A percentile compares a stretch with the other conserved stretches of the same genome.
Conservation (phyloP, 2,329 filamentous ascomycete species). For the Colletotrichum tropicale region DNA sequence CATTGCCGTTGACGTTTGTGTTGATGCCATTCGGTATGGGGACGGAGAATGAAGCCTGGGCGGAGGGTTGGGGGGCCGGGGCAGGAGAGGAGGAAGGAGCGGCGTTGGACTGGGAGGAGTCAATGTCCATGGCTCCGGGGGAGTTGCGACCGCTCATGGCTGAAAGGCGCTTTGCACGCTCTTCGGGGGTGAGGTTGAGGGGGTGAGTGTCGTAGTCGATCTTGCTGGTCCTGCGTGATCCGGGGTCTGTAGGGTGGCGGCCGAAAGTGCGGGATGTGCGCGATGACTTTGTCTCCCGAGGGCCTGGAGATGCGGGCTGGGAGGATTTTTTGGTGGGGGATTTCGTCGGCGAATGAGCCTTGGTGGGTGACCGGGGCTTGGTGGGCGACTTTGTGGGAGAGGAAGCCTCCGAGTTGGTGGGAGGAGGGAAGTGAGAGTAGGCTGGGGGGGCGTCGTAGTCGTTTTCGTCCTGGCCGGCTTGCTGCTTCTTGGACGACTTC, state of each 20-base stretch:
- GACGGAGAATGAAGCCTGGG: slow-evolving; percentile 52
- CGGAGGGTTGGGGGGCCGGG: slow-evolving; percentile 41
- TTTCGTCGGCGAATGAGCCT: slow-evolving; percentile 24
- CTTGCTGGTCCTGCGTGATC: slow-evolving; percentile 54
- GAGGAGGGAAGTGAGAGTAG: slow-evolving; percentile 24
- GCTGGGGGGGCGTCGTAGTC: slow-evolving; percentile 29
- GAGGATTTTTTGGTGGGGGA: slow-evolving; percentile 39
- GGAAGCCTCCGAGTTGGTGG: slow-evolving; percentile 35
- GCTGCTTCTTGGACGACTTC: slow-evolving; percentile 45
- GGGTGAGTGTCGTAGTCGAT: slow-evolving; percentile 79
- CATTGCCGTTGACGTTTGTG: slow-evolving; percentile 49
- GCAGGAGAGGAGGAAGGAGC: slow-evolving; percentile 60
- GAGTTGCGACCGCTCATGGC: slow-evolving; percentile 65
- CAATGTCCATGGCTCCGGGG: slow-evolving; percentile 68
- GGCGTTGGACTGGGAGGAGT: slow-evolving; percentile 57
- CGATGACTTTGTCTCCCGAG: slow-evolving; percentile 39
- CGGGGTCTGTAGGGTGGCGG: slow-evolving; percentile 53
- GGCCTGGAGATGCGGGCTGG: slow-evolving; percentile 31
- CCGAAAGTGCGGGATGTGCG: slow-evolving; percentile 49
- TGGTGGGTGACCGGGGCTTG: slow-evolving; percentile 29
- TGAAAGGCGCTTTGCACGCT: slow-evolving; percentile 71
- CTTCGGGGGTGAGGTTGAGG: slow-evolving; percentile 87
- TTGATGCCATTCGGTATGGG: slow-evolving; percentile 55
- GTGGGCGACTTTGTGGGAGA: slow-evolving; percentile 29
- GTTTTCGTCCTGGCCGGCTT: slow-evolving; percentile 38